Evolutionary conservation across 495 filamentous ascomycete species (phyloP).

Genomic region (Penicillium pancosmium): DNA sequence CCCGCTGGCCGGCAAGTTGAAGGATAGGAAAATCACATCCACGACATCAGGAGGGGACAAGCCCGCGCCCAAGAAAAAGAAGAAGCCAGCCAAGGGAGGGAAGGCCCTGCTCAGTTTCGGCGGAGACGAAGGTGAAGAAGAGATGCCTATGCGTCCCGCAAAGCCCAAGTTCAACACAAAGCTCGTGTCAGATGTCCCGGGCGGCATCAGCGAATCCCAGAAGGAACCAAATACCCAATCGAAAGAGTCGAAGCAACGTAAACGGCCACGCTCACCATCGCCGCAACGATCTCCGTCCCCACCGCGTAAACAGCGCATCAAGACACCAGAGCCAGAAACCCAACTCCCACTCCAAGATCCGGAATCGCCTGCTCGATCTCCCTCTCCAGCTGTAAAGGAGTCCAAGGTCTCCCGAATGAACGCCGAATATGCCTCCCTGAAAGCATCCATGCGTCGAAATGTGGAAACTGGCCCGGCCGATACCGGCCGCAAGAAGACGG

Average conservation of each 20-base stretch:
- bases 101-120: conserved; percentile 90
- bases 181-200: conserved; percentile 61
- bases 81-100: conserved; percentile 72
- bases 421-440: conserved; percentile 86
- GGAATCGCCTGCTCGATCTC: conserved; percentile 51
- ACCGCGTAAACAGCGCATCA: conserved; percentile 30
- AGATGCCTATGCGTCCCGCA: conserved; percentile 62
- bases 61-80: conserved; percentile 64
- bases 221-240: conserved; percentile 18
- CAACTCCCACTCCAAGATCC: conserved; percentile 49
- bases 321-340: conserved; percentile 12
- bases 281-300: conserved; percentile 21
- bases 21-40: conserved; percentile 57
- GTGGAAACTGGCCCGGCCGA: conserved; percentile 59
- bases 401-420: conserved; percentile 77
- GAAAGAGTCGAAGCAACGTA: conserved; percentile 18
- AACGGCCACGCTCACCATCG: conserved; percentile 14
- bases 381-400: conserved; percentile 50
- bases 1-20: conserved; percentile 88
- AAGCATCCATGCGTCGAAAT: conserved; percentile 88
- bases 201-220: conserved; percentile 19
- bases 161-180: conserved; percentile 91
- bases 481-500: conserved; percentile 63
- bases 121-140: conserved; percentile 73
- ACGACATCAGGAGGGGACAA: conserved; percentile 40